Conservation (phyloP, 441 rosid species). For the Populus hybrid region DNA sequence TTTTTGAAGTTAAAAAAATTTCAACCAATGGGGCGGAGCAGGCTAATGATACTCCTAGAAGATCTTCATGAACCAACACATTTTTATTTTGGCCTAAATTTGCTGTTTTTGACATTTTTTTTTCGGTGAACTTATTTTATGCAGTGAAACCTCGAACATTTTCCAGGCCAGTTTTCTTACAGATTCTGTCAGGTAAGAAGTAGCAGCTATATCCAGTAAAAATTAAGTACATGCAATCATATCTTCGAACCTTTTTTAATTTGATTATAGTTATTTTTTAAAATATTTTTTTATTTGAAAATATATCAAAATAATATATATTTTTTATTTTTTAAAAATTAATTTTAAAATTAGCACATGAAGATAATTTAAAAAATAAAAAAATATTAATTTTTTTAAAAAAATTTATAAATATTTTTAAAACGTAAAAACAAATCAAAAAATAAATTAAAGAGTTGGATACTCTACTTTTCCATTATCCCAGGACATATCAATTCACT, state of each 20-base stretch:
- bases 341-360: too few relatives aligned
- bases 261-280: too few relatives aligned
- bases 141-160: constrained; percentile 81
- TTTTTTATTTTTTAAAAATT: too few relatives aligned
- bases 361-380: too few relatives aligned
- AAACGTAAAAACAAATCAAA: too few relatives aligned
- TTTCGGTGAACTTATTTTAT: constrained; percentile 11
- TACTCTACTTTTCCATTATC: background rate
- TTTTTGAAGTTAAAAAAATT: too few relatives aligned
- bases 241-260: too few relatives aligned
- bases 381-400: too few relatives aligned
- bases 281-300: too few relatives aligned
- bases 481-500: background rate
- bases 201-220: background rate
- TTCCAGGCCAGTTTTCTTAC: constrained; percentile 67
- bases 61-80: background rate
- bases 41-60: background rate
- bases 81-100: background rate
- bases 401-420: too few relatives aligned
- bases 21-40: too few relatives aligned
- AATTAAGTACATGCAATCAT: background rate
- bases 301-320: too few relatives aligned
- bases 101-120: constrained; percentile 8
- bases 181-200: constrained; percentile 75
- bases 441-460: background rate